Conservation (phyloP, 2,329 filamentous ascomycete species). For the Aureobasidium melanogenum region DNA sequence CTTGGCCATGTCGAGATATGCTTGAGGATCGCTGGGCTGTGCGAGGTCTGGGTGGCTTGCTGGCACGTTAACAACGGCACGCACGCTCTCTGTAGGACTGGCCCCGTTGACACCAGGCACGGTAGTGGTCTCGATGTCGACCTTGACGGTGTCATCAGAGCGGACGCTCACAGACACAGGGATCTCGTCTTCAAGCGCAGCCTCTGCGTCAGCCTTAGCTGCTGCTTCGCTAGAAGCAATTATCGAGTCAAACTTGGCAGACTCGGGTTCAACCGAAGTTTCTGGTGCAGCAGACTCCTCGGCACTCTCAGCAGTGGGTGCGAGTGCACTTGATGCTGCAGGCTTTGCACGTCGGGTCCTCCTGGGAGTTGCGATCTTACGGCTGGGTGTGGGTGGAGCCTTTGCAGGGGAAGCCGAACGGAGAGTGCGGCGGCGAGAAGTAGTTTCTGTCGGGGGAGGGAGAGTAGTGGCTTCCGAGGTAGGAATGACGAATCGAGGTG, state of each 20-base stretch:
- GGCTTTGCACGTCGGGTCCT: constrained; percentile 36
- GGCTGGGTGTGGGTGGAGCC: constrained; percentile 32
- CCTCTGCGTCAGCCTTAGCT: constrained; percentile 10
- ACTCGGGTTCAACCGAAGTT: constrained; percentile 19
- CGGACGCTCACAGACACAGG: constrained; percentile 22
- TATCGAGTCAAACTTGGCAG: constrained; percentile 17
- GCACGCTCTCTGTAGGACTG: constrained; percentile 60
- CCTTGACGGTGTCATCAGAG: constrained; percentile 47
- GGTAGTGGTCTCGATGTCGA: constrained; percentile 60
- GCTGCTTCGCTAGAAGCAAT: constrained; percentile 13
- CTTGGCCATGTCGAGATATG: constrained; percentile 79
- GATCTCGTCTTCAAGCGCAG: constrained; percentile 33
- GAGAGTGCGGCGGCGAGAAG: constrained; percentile 43
- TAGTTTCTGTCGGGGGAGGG: constrained; percentile 21
- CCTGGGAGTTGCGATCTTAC: constrained; percentile 44
- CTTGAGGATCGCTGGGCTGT: constrained; percentile 65
- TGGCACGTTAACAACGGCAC: constrained; percentile 69
- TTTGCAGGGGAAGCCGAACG: constrained; percentile 52
- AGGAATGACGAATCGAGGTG: constrained; percentile 59
- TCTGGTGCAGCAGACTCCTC: constrained; percentile 26
- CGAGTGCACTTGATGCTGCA: constrained; percentile 21
- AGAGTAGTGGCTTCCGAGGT: constrained; percentile 16
- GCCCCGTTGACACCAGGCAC: constrained; percentile 43
- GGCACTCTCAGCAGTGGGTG: constrained; percentile 22
- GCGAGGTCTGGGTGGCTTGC: constrained; percentile 57